Conservation (phyloP, 371 early-diverging fungal species). For the Apophysomyces sp. region DNA sequence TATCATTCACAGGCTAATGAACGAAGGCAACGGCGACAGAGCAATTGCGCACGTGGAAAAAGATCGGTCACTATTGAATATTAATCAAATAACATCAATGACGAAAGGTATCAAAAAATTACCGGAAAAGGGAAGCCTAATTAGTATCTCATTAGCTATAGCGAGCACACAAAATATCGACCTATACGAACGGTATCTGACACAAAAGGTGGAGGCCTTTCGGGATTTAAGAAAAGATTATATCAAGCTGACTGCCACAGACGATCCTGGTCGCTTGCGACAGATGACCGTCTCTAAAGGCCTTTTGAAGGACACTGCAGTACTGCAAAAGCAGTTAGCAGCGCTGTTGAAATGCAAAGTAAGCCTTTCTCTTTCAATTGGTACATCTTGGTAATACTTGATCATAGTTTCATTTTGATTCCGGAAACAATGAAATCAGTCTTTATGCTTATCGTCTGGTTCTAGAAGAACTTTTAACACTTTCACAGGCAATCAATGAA, state of each 20-base stretch:
- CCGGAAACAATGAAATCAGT: constrained; percentile 86
- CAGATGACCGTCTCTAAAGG: constrained; percentile 64
- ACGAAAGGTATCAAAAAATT: background rate
- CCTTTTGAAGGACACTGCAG: constrained; percentile 73
- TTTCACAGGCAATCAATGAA: constrained; percentile 90
- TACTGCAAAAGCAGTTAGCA: constrained; percentile 81
- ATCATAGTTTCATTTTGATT: constrained; percentile 64
- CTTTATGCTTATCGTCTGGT: constrained; percentile 83
- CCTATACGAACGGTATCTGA: constrained; percentile 80
- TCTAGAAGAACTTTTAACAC: constrained; percentile 80
- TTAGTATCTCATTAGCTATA: constrained; percentile 10
- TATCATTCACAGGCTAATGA: constrained; percentile 82
- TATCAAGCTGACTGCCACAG: constrained; percentile 37
- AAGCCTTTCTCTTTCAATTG: constrained; percentile 8
- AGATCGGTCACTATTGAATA: constrained; percentile 59
- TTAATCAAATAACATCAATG: constrained; percentile 21
- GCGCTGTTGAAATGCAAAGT: constrained; percentile 79
- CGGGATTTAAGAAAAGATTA: constrained; percentile 77
- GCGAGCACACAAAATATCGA: constrained; percentile 79
- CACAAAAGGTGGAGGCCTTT: constrained; percentile 77
- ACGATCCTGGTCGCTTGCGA: constrained; percentile 54
- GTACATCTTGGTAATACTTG: background rate
- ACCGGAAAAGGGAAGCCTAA: constrained; percentile 7
- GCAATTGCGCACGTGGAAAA: constrained; percentile 68
- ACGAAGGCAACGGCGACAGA: constrained; percentile 75